Percentiles rank a stretch among this genome's conserved stretches.
These are phyloP conservation scores for Citrullus mucosospermus DNA, from an alignment of 306 rosid genomes.

Conservation along the genomic window DNA sequence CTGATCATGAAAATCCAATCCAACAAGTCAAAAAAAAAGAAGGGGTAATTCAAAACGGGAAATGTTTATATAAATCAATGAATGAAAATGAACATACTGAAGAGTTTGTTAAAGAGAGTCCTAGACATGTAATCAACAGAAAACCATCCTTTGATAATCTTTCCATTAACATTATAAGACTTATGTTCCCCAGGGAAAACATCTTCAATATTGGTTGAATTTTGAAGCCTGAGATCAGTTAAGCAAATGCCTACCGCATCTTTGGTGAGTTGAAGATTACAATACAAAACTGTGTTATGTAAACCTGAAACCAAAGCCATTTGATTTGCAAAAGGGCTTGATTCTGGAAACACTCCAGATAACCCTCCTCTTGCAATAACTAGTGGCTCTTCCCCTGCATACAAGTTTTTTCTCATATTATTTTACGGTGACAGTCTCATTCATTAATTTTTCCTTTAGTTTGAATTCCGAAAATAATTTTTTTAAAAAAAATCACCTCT, in stretches of 20 bases:
- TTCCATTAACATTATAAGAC: slow-evolving; percentile 39
- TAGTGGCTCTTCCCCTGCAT: slow-evolving; percentile 50
- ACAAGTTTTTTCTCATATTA: no score
- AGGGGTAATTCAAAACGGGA: neutral
- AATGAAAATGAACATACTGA: slow-evolving; percentile 24
- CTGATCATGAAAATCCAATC: slow-evolving; percentile 20
- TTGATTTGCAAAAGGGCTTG: slow-evolving; percentile 19
- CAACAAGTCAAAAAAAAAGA: neutral
- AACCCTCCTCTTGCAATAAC: slow-evolving; percentile 75
- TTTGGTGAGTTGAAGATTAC: slow-evolving; percentile 63
- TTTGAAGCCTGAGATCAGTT: slow-evolving; percentile 43
- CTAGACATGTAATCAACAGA: slow-evolving; percentile 33
- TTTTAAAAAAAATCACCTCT: slow-evolving; percentile 23
- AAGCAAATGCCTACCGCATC: slow-evolving; percentile 59
- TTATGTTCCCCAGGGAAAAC: slow-evolving; percentile 27
- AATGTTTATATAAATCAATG: neutral
- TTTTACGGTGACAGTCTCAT: neutral
- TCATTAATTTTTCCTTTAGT: neutral
- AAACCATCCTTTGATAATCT: slow-evolving; percentile 43
- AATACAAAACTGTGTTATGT: slow-evolving; percentile 22
- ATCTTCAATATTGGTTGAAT: slow-evolving; percentile 31
- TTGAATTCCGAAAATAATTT: neutral
- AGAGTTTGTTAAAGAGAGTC: slow-evolving; percentile 16
- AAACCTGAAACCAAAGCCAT: slow-evolving; percentile 20
- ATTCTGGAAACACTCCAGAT: slow-evolving; percentile 75